Evolutionary conservation across 2,329 filamentous ascomycete genomes (phyloP).

Genomic region (Exserohilum turcica): DNA sequence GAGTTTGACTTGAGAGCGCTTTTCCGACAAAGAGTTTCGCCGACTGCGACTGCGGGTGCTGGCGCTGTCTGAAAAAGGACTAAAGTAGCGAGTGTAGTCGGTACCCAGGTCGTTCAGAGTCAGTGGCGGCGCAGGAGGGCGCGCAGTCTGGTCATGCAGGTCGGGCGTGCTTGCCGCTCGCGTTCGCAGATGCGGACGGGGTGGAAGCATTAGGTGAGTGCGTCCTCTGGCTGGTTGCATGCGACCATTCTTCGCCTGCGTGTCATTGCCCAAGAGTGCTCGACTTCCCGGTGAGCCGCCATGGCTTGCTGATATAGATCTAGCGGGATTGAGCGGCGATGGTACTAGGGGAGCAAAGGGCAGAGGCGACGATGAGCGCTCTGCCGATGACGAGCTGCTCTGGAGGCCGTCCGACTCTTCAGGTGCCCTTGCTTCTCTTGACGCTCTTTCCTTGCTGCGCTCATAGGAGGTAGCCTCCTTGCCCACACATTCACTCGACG

Average conservation of each 20-base stretch:
- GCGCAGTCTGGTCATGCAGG: constrained; percentile 14
- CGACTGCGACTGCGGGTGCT: constrained; percentile 30
- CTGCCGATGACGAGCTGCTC: constrained; percentile 3
- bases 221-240: constrained; percentile 6
- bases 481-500: constrained; percentile 27
- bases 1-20: constrained; percentile 6
- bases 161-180: constrained; percentile 26
- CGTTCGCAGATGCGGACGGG: constrained; percentile 19
- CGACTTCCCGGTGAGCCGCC: background rate
- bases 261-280: constrained; percentile 15
- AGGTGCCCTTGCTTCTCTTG: constrained; percentile 3
- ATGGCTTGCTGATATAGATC: constrained; percentile 8
- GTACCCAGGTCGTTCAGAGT: constrained; percentile 39
- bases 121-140: constrained; percentile 24
- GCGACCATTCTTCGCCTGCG: constrained; percentile 2
- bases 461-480: constrained; percentile 22
- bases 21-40: constrained; percentile 29
- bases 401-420: constrained; percentile 6
- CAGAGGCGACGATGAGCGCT: constrained; percentile 7
- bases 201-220: constrained; percentile 13
- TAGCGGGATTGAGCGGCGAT: constrained; percentile 17
- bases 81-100: constrained; percentile 47
- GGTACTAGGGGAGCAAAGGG: constrained; percentile 16
- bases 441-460: constrained; percentile 7
- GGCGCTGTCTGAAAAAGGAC: constrained; percentile 35